A percentile compares a stretch with the other conserved stretches of the same genome.
Conservation (phyloP, 768 basidiomycete genomes). For the Psilocybe subaeruginosa region DNA sequence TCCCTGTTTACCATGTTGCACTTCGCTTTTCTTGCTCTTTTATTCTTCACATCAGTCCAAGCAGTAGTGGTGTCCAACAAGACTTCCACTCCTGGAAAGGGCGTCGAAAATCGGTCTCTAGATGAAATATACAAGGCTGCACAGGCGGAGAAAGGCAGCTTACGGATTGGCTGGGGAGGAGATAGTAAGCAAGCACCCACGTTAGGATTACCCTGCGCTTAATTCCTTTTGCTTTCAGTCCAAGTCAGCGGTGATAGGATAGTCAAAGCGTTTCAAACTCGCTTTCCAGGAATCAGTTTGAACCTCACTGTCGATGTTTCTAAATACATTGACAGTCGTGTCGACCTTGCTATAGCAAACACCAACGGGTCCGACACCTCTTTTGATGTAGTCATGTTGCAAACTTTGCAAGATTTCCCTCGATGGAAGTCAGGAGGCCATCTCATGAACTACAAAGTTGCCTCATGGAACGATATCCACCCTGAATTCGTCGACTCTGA, state of each 20-base stretch:
- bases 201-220: neutral
- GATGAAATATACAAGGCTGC: slow-evolving; percentile 26
- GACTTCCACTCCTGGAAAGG: neutral
- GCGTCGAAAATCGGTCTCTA: slow-evolving; percentile 21
- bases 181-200: slow-evolving; percentile 19
- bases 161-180: slow-evolving; percentile 28
- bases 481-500: slow-evolving; percentile 27
- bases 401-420: slow-evolving; percentile 25
- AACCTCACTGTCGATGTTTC: slow-evolving; percentile 22
- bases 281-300: slow-evolving; percentile 23
- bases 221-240: slow-evolving; percentile 4
- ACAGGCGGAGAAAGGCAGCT: slow-evolving; percentile 17
- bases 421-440: slow-evolving; percentile 24
- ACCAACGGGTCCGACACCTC: slow-evolving; percentile 18
- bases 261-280: slow-evolving; percentile 16
- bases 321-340: slow-evolving; percentile 24
- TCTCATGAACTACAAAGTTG: slow-evolving; percentile 25
- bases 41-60: neutral
- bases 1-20: neutral
- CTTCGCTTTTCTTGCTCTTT: neutral
- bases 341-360: slow-evolving; percentile 15
- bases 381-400: slow-evolving; percentile 24
- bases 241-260: slow-evolving; percentile 17
- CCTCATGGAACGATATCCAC: slow-evolving; percentile 26
- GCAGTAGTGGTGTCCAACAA: neutral